A percentile compares a stretch with the other conserved stretches of the same genome.
Evolutionary conservation across 352 stramenopile species (phyloP).

Genomic region (Phytophthora ohioensis): DNA sequence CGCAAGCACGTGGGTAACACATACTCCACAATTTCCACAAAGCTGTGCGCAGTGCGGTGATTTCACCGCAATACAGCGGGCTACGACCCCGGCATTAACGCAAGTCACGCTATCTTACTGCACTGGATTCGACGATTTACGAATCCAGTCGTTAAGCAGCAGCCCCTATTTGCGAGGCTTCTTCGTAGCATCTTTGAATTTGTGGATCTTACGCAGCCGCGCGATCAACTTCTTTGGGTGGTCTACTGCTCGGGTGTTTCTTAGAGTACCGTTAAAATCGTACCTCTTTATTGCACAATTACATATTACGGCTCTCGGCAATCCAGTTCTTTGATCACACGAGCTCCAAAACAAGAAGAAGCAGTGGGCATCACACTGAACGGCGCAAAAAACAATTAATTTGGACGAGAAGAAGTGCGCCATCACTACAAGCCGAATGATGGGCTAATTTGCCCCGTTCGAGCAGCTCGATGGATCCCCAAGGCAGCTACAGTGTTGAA

Average conservation of each 20-base stretch:
- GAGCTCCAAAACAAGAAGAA: neutral
- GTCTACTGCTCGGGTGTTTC: neutral
- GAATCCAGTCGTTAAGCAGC: constrained; percentile 3
- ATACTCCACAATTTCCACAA: constrained; percentile 14
- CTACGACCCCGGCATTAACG: constrained; percentile 27
- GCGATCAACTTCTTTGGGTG: neutral
- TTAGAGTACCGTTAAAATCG: neutral
- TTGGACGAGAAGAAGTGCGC: too few relatives aligned
- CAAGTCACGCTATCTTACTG: constrained; percentile 22
- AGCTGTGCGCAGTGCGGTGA: constrained; percentile 13
- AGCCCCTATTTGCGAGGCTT: neutral
- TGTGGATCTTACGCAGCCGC: neutral
- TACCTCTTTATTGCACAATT: neutral
- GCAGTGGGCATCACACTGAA: too few relatives aligned
- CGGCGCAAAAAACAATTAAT: too few relatives aligned
- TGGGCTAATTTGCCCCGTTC: neutral
- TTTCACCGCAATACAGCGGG: constrained; percentile 12
- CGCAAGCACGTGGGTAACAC: constrained; percentile 6
- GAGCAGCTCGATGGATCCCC: neutral
- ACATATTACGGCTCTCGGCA: neutral
- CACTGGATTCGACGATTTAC: constrained; percentile 20
- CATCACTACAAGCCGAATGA: too few relatives aligned
- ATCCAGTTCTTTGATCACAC: neutral
- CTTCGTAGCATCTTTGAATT: neutral
- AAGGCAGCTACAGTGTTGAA: neutral